These are phyloP conservation scores for Synchytrium microbalum DNA, from an alignment of 371 early-diverging fungal genomes.

Conservation along the genomic window DNA sequence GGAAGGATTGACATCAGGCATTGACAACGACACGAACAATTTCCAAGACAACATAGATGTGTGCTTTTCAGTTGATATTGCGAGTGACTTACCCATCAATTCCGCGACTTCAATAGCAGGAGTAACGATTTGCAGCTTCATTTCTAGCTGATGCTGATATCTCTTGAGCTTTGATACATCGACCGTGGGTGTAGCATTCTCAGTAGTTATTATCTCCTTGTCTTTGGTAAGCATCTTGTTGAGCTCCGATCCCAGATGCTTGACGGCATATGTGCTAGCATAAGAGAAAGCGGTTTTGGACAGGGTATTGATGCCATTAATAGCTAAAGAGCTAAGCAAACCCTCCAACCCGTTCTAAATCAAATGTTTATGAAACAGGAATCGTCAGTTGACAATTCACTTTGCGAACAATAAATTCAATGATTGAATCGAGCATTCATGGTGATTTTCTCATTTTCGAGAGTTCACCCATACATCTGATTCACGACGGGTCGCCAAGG, in stretches of 20 bases:
- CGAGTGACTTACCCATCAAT: background rate
- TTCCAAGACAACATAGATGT: no score
- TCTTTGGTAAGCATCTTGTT: background rate
- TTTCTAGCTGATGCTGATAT: background rate
- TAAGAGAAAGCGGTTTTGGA: background rate
- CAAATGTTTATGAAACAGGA: background rate
- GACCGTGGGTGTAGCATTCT: background rate
- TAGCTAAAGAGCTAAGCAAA: background rate
- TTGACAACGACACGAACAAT: no score
- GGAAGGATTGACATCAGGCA: background rate
- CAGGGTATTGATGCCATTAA: background rate
- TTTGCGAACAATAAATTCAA: no score
- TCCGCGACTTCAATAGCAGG: background rate
- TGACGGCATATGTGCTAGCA: background rate
- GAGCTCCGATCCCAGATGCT: background rate
- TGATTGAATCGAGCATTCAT: no score
- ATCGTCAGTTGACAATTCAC: no score
- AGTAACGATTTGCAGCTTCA: background rate
- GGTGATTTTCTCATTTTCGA: no score
- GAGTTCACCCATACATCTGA: no score
- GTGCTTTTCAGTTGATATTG: background rate
- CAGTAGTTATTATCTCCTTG: no score
- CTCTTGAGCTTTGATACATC: background rate
- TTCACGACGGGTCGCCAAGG: no score
- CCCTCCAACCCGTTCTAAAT: background rate